phyloP scores from a whole-genome alignment of 23 red algal species.

The Agarophyton chilense region DNA sequence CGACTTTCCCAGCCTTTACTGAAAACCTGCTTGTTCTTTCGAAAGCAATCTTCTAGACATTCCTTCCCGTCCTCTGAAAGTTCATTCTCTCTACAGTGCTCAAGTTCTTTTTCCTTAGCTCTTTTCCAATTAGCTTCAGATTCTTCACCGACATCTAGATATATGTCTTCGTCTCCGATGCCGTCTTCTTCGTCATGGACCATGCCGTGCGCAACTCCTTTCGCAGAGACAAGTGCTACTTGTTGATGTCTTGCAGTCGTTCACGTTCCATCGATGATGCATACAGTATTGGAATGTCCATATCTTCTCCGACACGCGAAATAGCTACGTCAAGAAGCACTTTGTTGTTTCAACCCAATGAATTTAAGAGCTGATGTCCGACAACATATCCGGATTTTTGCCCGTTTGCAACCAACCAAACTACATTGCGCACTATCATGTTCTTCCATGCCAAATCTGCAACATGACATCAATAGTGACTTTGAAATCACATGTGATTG shows the following conservation, averaged over 20 bases:
- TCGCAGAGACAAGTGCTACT: background rate
- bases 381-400: background rate
- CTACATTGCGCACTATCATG: slow-evolving; percentile 15
- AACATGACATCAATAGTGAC: background rate
- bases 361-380: slow-evolving; percentile 9
- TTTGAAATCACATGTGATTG: background rate
- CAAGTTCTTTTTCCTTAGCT: background rate
- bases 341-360: slow-evolving; percentile 15
- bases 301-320: background rate
- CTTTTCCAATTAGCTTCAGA: background rate
- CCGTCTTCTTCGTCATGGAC: background rate
- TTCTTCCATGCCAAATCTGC: slow-evolving; percentile 3
- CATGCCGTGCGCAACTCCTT: background rate
- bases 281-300: background rate
- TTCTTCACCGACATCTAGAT: background rate
- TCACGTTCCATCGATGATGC: background rate
- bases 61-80: background rate
- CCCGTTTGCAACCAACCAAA: slow-evolving; percentile 1
- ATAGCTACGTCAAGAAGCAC: background rate
- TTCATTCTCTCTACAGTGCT: background rate
- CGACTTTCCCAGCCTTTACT: slow-evolving; percentile 14
- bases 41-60: background rate
- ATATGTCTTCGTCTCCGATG: background rate
- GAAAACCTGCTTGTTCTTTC: slow-evolving; percentile 14
- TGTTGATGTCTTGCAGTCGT: background rate